Conservation (phyloP, 2,329 filamentous ascomycete species). For the Thyridium curvatum region DNA sequence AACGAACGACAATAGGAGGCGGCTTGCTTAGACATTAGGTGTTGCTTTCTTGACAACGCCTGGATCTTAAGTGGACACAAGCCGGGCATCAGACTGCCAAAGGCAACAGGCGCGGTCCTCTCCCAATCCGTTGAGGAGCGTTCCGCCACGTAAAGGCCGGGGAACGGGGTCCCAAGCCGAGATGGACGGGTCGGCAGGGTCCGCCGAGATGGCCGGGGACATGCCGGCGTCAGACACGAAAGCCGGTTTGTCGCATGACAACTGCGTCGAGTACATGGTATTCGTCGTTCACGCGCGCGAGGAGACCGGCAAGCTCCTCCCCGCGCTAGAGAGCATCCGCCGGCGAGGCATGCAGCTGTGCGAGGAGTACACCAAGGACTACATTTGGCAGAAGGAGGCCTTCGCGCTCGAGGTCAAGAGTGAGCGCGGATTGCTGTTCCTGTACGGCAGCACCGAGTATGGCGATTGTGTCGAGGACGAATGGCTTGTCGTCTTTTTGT, state of each 20-base stretch:
- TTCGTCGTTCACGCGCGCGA: conserved; percentile 59
- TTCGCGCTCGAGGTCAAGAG: conserved; percentile 66
- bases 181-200: too few relatives aligned
- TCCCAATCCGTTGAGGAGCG: too few relatives aligned
- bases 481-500: conserved; percentile 89
- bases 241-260: conserved; percentile 55
- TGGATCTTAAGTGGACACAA: too few relatives aligned
- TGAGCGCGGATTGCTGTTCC: conserved; percentile 48
- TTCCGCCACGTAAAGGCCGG: too few relatives aligned
- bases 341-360: conserved; percentile 59
- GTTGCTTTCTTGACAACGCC: too few relatives aligned
- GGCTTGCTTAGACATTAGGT: too few relatives aligned
- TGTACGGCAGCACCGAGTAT: conserved; percentile 77
- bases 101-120: too few relatives aligned
- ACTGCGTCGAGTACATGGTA: conserved; percentile 79
- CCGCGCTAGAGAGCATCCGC: conserved; percentile 65
- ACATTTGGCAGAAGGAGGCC: conserved; percentile 89
- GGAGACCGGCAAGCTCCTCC: conserved; percentile 50
- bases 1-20: too few relatives aligned
- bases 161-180: too few relatives aligned
- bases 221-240: conserved; percentile 43
- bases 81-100: too few relatives aligned
- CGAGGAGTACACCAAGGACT: conserved; percentile 64
- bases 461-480: conserved; percentile 96
- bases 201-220: conserved; percentile 9